Base-by-base conservation (phyloP, 805 yeast species). In the Ogataea allantospora region DNA sequence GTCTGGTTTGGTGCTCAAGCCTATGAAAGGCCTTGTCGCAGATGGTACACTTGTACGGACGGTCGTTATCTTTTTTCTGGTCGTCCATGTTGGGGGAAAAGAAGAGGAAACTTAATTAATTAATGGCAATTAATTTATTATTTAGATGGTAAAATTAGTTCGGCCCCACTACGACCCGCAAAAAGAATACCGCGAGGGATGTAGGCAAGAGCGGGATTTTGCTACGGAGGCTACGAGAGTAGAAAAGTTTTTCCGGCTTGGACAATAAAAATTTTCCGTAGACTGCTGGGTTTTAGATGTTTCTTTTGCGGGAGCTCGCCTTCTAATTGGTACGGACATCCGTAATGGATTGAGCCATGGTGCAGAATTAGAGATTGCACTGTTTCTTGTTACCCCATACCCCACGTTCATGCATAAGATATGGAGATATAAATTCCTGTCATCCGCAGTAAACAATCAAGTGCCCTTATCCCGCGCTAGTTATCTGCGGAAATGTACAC, bases 1-100 rank as follows among this genome's bases (percentile, higher is more conserved):
- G 96, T 50, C 96, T 73, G 8, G 95, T 88, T 57, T 86, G 95
- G 62, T 88, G 96, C 60, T 88, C 96, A 28, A 88, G 67, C 43
- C 96, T 73, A 59, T 86, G 91, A 58, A 88, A 88, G 6, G 95
- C 87, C 64, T 87, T 85, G 33, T 77, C 80, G 62, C 96, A 88
- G 51, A 84, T 69, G 13, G 89, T 81, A 55, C 96, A 88, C 53
- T 80, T 78, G 68, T 84, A 88, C 2, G 96, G 96, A 44, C 95
- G 53, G n/a, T 38, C 37, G n/a, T 14, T 38, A 4, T 38, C 42
- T 24, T 33, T 33, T 25, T 33, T 33, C 34, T 38, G 35, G 17
- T 35, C 40, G 17, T 36, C 40, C 40, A 36, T 36, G 22, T 6
- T 16, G 16, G 11, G 29, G 28, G 31, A 30, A 30, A 36, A 25